These are phyloP conservation scores for Pyrenophora graminea DNA, from an alignment of 2,329 filamentous ascomycete species.

Conservation along the genomic window DNA sequence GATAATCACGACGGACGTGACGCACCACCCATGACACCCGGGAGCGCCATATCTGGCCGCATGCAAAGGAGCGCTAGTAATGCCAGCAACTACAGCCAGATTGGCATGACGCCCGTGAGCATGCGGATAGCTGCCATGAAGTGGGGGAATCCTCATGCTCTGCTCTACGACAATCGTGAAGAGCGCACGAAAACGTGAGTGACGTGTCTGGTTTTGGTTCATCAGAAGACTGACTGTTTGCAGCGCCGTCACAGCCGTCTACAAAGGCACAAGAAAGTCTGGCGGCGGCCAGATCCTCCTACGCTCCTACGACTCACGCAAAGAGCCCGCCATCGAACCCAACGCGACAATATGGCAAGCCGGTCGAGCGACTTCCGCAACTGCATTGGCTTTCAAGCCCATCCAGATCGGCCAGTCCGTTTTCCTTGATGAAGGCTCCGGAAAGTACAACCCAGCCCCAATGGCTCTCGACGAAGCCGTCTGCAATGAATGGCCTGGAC, in stretches of 20 bases:
- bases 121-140: slow-evolving; percentile 55
- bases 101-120: slow-evolving; percentile 65
- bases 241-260: slow-evolving; percentile 87
- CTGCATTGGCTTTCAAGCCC: slow-evolving; percentile 92
- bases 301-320: slow-evolving; percentile 92
- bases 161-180: slow-evolving; percentile 85
- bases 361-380: slow-evolving; percentile 89
- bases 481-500: slow-evolving; percentile 91
- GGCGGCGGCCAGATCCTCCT: slow-evolving; percentile 70
- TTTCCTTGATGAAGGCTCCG: slow-evolving; percentile 90
- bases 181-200: slow-evolving; percentile 87
- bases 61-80: slow-evolving; percentile 71
- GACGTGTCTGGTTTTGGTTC: too few species aligned
- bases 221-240: slow-evolving; percentile 18
- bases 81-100: slow-evolving; percentile 81
- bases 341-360: slow-evolving; percentile 98
- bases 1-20: slow-evolving; percentile 58
- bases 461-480: slow-evolving; percentile 86
- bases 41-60: slow-evolving; percentile 34
- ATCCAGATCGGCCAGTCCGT: slow-evolving; percentile 91
- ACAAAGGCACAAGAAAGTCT: slow-evolving; percentile 76
- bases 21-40: slow-evolving; percentile 47
- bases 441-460: slow-evolving; percentile 89
- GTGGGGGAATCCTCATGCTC: slow-evolving; percentile 81
- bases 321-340: slow-evolving; percentile 86